Evolutionary conservation across 306 rosid species (phyloP).

Genomic region (Sesbania bispinosa): DNA sequence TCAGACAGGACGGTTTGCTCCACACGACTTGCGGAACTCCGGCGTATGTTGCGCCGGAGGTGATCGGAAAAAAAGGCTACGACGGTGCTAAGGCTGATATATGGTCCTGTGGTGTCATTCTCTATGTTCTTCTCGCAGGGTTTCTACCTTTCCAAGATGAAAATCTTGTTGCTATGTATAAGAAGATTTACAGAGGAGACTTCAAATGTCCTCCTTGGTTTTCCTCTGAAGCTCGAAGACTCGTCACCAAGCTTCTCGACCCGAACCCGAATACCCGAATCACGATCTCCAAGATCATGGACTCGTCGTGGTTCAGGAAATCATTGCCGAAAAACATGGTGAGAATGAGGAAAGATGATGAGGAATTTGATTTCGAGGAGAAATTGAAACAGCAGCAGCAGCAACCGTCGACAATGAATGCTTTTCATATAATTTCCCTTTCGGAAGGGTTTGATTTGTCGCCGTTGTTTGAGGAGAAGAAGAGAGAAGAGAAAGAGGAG

Average conservation of each 20-base stretch:
- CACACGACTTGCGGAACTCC: slow-evolving; percentile 86
- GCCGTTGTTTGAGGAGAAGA: slow-evolving; percentile 72
- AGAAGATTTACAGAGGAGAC: slow-evolving; percentile 72
- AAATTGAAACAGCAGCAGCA: slow-evolving; percentile 24
- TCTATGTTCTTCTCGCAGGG: slow-evolving; percentile 77
- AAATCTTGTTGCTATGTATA: slow-evolving; percentile 60
- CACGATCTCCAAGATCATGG: slow-evolving; percentile 49
- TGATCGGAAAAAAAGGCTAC: slow-evolving; percentile 70
- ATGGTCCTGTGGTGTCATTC: slow-evolving; percentile 84
- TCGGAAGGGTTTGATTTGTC: slow-evolving; percentile 76
- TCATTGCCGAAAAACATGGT: slow-evolving; percentile 25
- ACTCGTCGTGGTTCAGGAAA: slow-evolving; percentile 65
- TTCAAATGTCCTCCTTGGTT: slow-evolving; percentile 92
- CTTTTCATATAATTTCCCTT: slow-evolving; percentile 66
- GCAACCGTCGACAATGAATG: slow-evolving; percentile 50
- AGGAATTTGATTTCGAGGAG: slow-evolving; percentile 25
- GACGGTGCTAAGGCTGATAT: slow-evolving; percentile 77
- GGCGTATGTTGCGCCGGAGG: slow-evolving; percentile 89
- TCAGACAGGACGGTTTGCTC: slow-evolving; percentile 63
- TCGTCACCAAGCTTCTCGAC: slow-evolving; percentile 65
- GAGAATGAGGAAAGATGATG: slow-evolving; percentile 26
- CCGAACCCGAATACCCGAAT: slow-evolving; percentile 63
- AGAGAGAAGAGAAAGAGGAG: slow-evolving; percentile 69
- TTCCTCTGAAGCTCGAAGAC: slow-evolving; percentile 60
- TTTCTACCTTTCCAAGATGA: slow-evolving; percentile 83